Evolutionary conservation across 208 protist genomes (phyloP).

Genomic region (Trichomonas vaginalis): DNA sequence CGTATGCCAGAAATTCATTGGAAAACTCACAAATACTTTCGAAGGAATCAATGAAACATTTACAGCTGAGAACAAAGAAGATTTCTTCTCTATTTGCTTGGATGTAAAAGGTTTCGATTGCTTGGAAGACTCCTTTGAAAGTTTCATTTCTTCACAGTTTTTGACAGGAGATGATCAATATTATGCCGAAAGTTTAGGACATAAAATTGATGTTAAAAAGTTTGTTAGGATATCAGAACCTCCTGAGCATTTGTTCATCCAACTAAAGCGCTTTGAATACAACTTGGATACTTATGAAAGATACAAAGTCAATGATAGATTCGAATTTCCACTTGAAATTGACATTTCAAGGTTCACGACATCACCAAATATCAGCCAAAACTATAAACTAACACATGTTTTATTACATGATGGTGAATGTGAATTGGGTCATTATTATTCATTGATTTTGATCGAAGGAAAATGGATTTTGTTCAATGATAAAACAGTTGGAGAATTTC

Average conservation of each 20-base stretch:
- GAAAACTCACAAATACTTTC: neutral
- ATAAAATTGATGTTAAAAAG: neutral
- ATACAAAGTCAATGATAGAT: conserved; percentile 3
- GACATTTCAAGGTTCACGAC: neutral
- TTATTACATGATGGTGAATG: neutral
- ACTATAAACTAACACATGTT: neutral
- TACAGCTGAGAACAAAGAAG: neutral
- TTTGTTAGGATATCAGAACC: neutral
- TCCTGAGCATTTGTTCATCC: neutral
- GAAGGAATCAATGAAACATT: neutral
- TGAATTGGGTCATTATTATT: neutral
- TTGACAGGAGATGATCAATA: neutral
- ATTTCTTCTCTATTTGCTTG: neutral
- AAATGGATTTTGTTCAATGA: neutral
- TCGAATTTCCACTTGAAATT: neutral
- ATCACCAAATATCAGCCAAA: neutral
- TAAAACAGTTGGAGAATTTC: neutral
- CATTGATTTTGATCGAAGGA: neutral
- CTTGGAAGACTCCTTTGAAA: neutral
- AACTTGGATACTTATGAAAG: neutral
- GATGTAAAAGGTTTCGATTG: neutral
- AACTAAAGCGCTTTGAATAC: conserved; percentile 3
- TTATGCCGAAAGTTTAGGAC: neutral
- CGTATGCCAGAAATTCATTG: neutral
- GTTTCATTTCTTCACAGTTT: neutral